Evolutionary conservation across 2,329 filamentous ascomycete species (phyloP).

Genomic region (Microdochium paspali): DNA sequence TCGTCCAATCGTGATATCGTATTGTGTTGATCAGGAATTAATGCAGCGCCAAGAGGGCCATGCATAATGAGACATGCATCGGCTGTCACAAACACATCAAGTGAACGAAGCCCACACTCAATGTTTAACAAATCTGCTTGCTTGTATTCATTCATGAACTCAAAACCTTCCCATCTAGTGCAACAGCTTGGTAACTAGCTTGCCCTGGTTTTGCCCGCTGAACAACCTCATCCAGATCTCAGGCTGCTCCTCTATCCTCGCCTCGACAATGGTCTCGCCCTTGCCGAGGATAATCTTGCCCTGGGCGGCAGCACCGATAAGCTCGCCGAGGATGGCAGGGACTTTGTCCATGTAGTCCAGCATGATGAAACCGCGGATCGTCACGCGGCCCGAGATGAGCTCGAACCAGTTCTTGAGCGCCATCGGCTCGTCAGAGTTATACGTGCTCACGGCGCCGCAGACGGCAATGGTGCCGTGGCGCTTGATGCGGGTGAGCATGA

Average conservation of each 20-base stretch:
- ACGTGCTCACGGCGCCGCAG: slow-evolving; percentile 30
- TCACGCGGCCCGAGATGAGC: slow-evolving; percentile 27
- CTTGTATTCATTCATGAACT: no score
- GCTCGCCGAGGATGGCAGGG: slow-evolving; percentile 11
- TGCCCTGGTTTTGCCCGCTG: slow-evolving; percentile 15
- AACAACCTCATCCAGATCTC: slow-evolving; percentile 17
- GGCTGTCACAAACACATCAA: no score
- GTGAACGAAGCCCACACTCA: no score
- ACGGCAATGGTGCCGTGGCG: slow-evolving; percentile 27
- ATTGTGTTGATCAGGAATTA: no score
- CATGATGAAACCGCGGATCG: slow-evolving; percentile 32
- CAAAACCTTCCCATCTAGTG: not conserved
- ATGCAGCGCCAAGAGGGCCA: slow-evolving; percentile 24
- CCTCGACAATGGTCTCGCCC: slow-evolving; percentile 16
- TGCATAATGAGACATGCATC: no score
- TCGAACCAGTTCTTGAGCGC: slow-evolving; percentile 31
- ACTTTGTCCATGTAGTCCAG: slow-evolving; percentile 23
- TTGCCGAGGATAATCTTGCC: slow-evolving; percentile 12
- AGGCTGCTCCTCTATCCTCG: slow-evolving; percentile 15
- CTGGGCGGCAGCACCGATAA: slow-evolving; percentile 13
- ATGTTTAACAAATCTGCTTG: no score
- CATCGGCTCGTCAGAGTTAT: slow-evolving; percentile 24
- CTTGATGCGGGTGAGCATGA: slow-evolving; percentile 31
- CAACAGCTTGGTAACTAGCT: slow-evolving; percentile 15
- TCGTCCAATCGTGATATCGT: slow-evolving; percentile 26